A percentile compares a stretch with the other conserved stretches of the same genome.
phyloP scores from a whole-genome alignment of 2,329 filamentous ascomycete genomes.

The Capronia epimyces region DNA sequence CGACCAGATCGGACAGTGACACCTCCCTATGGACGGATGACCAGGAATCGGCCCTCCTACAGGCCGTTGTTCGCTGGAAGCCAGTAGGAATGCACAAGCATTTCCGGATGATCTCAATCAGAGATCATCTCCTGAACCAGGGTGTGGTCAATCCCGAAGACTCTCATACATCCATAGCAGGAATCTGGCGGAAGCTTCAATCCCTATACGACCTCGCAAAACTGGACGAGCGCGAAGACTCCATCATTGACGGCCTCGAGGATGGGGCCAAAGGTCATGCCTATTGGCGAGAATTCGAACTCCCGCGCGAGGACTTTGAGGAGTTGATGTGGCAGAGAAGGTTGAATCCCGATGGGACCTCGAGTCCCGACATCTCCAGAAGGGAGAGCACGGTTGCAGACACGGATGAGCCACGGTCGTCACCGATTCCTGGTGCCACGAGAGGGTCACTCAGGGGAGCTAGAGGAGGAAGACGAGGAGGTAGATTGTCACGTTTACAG shows the following conservation, averaged over 20 bases:
- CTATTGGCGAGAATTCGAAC: conserved; percentile 60
- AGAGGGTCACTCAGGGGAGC: conserved; percentile 29
- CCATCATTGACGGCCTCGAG: conserved; percentile 53
- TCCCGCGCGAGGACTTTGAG: conserved; percentile 50
- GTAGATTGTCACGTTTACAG: conserved; percentile 37
- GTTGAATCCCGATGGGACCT: conserved; percentile 33
- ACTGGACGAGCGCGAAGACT: conserved; percentile 75
- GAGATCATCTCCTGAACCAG: conserved; percentile 71
- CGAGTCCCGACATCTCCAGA: conserved; percentile 31
- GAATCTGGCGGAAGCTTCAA: conserved; percentile 83
- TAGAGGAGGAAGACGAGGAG: conserved; percentile 30
- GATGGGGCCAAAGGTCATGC: conserved; percentile 44
- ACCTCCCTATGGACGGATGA: conserved; percentile 77
- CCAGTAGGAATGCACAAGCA: conserved; percentile 96
- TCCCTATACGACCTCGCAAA: conserved; percentile 78
- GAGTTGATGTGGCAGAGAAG: conserved; percentile 46
- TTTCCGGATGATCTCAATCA: conserved; percentile 84
- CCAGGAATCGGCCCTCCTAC: conserved; percentile 87
- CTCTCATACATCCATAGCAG: conserved; percentile 64
- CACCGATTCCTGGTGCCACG: conserved; percentile 8
- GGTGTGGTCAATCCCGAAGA: conserved; percentile 64
- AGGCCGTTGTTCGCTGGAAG: conserved; percentile 89
- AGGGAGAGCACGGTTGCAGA: conserved; percentile 44
- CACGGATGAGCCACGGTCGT: conserved; percentile 41
- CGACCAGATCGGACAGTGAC: conserved; percentile 1